Percentiles rank a stretch among this genome's conserved stretches.
Evolutionary conservation across 75 land plant species (phyloP).

Genomic region (Adiantum capillusveneris): DNA sequence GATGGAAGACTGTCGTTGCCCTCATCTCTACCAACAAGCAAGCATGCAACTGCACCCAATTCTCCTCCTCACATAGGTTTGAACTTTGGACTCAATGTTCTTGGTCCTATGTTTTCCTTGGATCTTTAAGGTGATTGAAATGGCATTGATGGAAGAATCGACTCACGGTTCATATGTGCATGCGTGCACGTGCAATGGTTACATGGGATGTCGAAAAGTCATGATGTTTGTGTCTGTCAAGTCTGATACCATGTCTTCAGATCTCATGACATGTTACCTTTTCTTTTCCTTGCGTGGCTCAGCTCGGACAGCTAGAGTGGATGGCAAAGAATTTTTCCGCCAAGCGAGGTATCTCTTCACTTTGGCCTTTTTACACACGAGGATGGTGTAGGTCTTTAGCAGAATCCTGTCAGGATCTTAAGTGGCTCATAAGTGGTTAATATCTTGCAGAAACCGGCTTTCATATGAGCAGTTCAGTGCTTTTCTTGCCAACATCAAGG

Average conservation of each 20-base stretch:
- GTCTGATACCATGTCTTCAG: no score
- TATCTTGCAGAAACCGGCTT: constrained; percentile 60
- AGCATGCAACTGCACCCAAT: constrained; percentile 63
- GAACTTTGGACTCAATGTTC: no score
- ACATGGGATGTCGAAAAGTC: no score
- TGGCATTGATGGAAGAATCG: no score
- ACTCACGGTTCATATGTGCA: no score
- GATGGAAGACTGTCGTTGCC: constrained; percentile 16
- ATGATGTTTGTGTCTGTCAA: no score
- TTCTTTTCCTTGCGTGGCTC: no score
- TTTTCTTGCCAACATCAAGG: constrained; percentile 85
- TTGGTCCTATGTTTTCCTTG: no score
- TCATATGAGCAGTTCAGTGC: constrained; percentile 92
- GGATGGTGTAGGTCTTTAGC: constrained; percentile 47
- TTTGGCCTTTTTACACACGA: background rate
- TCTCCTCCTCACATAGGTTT: constrained; percentile 26
- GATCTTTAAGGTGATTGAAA: no score
- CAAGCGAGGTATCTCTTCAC: constrained; percentile 76
- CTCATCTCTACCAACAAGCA: constrained; percentile 46
- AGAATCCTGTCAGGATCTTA: constrained; percentile 62
- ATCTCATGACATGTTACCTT: no score
- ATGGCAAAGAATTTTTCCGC: constrained; percentile 90
- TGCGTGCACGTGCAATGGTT: no score
- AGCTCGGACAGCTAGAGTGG: constrained; percentile 55
- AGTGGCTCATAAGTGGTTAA: no score